These are phyloP conservation scores for Ampelocalamus luodianensis DNA, from an alignment of 176 grass and related monocot genomes.

Conservation along the genomic window DNA sequence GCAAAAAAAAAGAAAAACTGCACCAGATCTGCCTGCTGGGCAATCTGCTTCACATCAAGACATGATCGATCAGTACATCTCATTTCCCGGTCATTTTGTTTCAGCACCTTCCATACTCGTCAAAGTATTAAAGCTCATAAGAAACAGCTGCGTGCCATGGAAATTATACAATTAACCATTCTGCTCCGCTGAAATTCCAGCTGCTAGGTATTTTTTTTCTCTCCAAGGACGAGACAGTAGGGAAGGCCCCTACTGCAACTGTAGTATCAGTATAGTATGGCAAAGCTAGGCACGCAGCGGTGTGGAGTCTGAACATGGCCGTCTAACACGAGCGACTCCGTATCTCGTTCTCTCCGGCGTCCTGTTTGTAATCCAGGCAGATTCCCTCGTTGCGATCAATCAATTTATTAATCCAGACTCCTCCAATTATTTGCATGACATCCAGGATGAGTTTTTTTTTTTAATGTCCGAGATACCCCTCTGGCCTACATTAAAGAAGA, in stretches of 20 bases:
- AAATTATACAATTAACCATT: neutral
- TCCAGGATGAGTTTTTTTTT: neutral
- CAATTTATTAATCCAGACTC: neutral
- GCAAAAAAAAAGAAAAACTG: neutral
- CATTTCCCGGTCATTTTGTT: neutral
- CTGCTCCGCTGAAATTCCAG: neutral
- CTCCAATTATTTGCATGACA: slow-evolving; percentile 17
- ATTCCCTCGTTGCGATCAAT: slow-evolving; percentile 26
- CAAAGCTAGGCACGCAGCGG: neutral
- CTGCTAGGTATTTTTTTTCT: no score
- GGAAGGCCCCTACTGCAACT: neutral
- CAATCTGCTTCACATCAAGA: neutral
- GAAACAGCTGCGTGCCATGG: neutral
- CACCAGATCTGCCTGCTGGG: neutral
- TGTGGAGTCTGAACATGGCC: neutral
- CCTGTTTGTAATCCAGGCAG: neutral
- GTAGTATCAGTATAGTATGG: neutral
- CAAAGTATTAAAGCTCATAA: neutral
- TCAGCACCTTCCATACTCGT: neutral
- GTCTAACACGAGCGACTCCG: neutral
- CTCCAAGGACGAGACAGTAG: no score
- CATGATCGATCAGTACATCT: no score
- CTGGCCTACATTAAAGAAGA: no score
- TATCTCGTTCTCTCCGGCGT: slow-evolving; percentile 27
- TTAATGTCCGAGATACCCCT: no score